These are phyloP conservation scores for Babesia ovis DNA, from an alignment of 169 alveolate species.

Conservation along the genomic window DNA sequence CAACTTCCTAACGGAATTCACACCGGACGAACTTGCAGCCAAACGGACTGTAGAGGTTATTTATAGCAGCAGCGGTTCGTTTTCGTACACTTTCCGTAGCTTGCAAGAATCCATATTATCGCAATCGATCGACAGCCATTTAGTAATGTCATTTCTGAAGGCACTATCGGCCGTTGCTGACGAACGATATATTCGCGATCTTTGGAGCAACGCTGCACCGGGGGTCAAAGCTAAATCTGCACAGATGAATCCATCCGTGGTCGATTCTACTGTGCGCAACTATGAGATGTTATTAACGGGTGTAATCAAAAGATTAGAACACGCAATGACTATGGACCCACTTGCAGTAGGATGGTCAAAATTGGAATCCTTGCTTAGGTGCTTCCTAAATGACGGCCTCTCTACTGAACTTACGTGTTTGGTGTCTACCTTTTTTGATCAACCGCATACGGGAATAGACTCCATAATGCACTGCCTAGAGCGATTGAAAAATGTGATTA, in stretches of 20 bases:
- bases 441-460: background rate
- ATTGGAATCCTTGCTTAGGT: background rate
- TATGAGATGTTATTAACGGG: slow-evolving; percentile 47
- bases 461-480: background rate
- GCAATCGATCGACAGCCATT: background rate
- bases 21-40: slow-evolving; percentile 65
- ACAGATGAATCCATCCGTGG: background rate
- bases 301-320: background rate
- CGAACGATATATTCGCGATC: slow-evolving; percentile 2
- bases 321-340: background rate
- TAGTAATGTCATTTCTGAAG: slow-evolving; percentile 32
- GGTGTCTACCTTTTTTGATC: background rate
- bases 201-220: background rate
- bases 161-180: slow-evolving; percentile 66
- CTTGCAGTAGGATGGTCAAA: slow-evolving; percentile 2
- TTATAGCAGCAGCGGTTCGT: slow-evolving; percentile 45
- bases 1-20: slow-evolving; percentile 40
- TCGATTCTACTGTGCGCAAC: slow-evolving; percentile 4
- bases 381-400: slow-evolving; percentile 26
- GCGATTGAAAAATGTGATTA: background rate
- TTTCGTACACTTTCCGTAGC: slow-evolving; percentile 59
- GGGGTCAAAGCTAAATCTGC: background rate
- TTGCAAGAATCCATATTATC: slow-evolving; percentile 43
- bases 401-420: slow-evolving; percentile 3
- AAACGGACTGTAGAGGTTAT: slow-evolving; percentile 65